Base-by-base conservation (phyloP, 2,329 filamentous ascomycete genomes). In the Aspergillus versicolor region DNA sequence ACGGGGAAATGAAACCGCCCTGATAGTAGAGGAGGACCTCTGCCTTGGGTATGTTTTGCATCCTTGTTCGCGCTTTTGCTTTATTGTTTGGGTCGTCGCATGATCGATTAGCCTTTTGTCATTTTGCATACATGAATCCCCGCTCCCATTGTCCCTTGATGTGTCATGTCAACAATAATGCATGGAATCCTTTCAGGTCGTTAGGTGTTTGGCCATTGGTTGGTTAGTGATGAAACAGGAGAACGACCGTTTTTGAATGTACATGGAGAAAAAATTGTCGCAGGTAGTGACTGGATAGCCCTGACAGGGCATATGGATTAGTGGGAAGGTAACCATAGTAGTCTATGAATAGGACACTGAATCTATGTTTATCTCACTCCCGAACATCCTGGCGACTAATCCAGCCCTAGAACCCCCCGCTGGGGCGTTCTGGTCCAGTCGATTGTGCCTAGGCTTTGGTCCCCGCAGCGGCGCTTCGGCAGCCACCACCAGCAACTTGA, bases 1-100 rank as follows among this genome's bases (percentile, higher is more conserved):
- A 74, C 43, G 64, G 66, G 12, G 72, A 65, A 41, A 62, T 66
- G 45, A 68, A 67, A 52, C 71, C 72, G 32, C 65, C 71, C 50
- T 75, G 69, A 72, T 22, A 44, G 11, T 48, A 49, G 38, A n/a
- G 30, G 37, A 34, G 2, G 40, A 9, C n/a, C 40, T 13, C 5
- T 34, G 52, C 52, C 41, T 46, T 56, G 44, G 50, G 44, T 49
- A 32, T 57, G 48, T 54, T 22, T 57, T 30, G 55, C 52, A 54
- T 56, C 38, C 24, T 32, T 46, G 53, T 59, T 61, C 27, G 32
- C 43, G 34, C 44, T 46, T 46, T 52, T 53, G 27, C 24, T 52
- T 17, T 47, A 21, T 32, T 32, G 12, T 51, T 57, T 42, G 52
- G 37, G 49, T 49, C 37, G 46, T 52, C 56, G 53, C 52, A 58